Evolutionary conservation across 2,329 filamentous ascomycete genomes (phyloP).

Genomic region (Chlorencoelia australis): DNA sequence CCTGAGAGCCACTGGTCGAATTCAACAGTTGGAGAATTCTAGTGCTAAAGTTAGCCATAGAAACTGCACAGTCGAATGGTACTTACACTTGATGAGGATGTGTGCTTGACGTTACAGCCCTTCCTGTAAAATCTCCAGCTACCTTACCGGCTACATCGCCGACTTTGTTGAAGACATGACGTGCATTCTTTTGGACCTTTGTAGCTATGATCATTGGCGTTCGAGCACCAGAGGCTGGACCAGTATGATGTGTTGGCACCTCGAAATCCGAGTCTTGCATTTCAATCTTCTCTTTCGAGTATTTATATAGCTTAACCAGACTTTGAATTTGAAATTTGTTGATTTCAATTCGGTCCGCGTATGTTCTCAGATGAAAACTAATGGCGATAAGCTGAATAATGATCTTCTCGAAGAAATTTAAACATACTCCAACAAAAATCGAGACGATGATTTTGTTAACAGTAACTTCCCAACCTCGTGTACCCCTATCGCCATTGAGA

Average conservation of each 20-base stretch:
- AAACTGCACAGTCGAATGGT: neutral
- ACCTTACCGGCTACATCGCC: constrained; percentile 78
- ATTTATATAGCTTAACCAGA: constrained; percentile 53
- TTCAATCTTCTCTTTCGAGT: constrained; percentile 51
- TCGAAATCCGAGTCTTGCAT: constrained; percentile 71
- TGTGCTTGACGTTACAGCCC: constrained; percentile 53
- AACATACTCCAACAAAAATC: constrained; percentile 65
- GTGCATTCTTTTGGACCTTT: constrained; percentile 63
- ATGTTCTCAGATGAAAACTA: constrained; percentile 84
- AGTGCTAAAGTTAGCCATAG: constrained; percentile 9
- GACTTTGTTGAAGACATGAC: constrained; percentile 66
- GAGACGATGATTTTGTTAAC: constrained; percentile 81
- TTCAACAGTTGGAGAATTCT: constrained; percentile 62
- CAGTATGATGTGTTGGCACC: constrained; percentile 28
- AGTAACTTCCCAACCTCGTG: constrained; percentile 60
- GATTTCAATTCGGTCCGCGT: constrained; percentile 79
- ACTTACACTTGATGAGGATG: constrained; percentile 67
- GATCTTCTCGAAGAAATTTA: constrained; percentile 88
- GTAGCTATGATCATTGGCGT: constrained; percentile 66
- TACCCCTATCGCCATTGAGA: constrained; percentile 37
- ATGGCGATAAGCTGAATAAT: constrained; percentile 92
- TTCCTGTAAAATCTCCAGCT: constrained; percentile 85
- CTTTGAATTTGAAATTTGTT: constrained; percentile 82
- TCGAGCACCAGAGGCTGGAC: constrained; percentile 35
- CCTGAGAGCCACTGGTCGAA: constrained; percentile 64